phyloP scores from a whole-genome alignment of 495 filamentous ascomycete genomes.

The Letharia columbiana region DNA sequence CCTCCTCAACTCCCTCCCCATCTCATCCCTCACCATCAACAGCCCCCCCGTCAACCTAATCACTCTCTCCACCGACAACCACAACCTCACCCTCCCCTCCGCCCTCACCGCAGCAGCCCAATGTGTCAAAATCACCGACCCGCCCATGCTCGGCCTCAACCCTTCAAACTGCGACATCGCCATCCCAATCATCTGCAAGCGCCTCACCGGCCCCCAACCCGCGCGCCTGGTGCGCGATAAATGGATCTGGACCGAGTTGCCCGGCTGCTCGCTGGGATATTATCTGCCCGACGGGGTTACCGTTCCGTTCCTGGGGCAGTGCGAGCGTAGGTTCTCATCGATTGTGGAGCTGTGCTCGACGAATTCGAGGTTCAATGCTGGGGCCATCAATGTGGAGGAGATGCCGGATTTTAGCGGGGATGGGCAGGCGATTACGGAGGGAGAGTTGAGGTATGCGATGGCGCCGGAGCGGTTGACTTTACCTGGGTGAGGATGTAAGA shows the following conservation, averaged over 20 bases:
- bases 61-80: not conserved
- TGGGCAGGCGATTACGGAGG: not conserved
- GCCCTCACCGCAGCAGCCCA: not conserved
- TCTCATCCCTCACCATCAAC: not conserved
- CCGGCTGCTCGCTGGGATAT: not conserved
- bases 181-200: not conserved
- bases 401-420: conserved; percentile 2
- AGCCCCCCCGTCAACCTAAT: not conserved
- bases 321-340: not conserved
- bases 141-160: conserved; percentile 12
- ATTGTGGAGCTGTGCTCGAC: not conserved
- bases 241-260: not conserved
- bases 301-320: not conserved
- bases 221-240: not conserved
- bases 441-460: not conserved
- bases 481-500: not conserved
- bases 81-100: not conserved
- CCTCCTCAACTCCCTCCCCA: not conserved
- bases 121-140: conserved; percentile 5
- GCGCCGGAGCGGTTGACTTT: conserved; percentile 11
- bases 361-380: conserved; percentile 12
- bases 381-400: not conserved
- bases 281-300: not conserved
- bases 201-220: not conserved
- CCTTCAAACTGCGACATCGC: conserved; percentile 8